Evolutionary conservation across 306 rosid species (phyloP), one percentile per base, ranked within the genome.

Genomic region (Casuarina equisetifolia): DNA sequence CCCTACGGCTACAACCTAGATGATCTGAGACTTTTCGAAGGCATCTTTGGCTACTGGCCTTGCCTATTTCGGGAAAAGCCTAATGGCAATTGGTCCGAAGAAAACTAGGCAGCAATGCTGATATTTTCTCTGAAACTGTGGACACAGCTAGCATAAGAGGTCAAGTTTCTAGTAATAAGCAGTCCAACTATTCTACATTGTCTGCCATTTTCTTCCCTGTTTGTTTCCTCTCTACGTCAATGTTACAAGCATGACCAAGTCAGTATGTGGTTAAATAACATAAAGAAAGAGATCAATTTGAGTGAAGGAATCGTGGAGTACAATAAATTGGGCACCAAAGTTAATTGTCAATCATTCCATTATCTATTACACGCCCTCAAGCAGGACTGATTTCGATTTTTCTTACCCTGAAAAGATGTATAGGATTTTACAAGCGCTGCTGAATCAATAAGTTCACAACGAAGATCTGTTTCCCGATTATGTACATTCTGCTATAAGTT

Each of bases 41-140:
- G 83, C 42, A 51, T 84, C 12, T 75, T 84, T 4, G 90, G 86
- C 42, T 67, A 87, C 52, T 77, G 83, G 81, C 85, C 89, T 77
- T 70, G 81, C 84, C 78, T 86, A 80, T 64, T 52, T 76, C 72
- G 49, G 40, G 12, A 71, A 53, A 25, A 13, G 11, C 10, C 45
- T 48, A 38, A 1, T 58, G 8, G 0, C 49, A 50, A 42, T 9
- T 20, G 32, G 36, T 20, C 69, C 9, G 16, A 39, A 46, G 55
- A 76, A 76, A 62, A 42, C 50, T 6, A 45, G 25, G 1, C 11
- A 46, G 70, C 32, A 42, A 48, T 38, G 36, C 36, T 25, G 39
- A 20, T 25, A 58, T 58, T 58, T 25, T 25, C 25, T 20, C 13
- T 20, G 5, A 5, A 5, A 53, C 9, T 9, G 58, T 2, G 3